Evolutionary conservation across 169 alveolate genomes (phyloP).

Genomic region (Plasmodium sp.): DNA sequence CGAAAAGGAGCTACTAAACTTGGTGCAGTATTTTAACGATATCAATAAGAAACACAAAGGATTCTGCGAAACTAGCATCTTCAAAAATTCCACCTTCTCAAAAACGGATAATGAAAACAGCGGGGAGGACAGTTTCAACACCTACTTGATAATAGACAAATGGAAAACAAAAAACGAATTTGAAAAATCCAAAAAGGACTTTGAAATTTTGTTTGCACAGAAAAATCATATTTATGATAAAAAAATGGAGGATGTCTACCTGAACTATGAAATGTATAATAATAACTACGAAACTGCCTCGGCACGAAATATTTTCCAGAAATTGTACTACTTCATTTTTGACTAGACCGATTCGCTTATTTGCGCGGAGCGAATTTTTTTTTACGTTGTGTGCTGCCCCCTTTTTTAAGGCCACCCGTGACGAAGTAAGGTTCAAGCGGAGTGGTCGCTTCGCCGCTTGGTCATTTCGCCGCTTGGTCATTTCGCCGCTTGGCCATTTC

Average conservation of each 20-base stretch:
- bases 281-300: slow-evolving; percentile 59
- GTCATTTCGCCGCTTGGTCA: background rate
- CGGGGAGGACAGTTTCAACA: slow-evolving; percentile 47
- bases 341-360: background rate
- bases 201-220: slow-evolving; percentile 34
- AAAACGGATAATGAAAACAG: slow-evolving; percentile 2
- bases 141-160: slow-evolving; percentile 55
- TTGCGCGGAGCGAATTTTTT: background rate
- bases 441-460: background rate
- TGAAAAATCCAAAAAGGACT: slow-evolving; percentile 57
- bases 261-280: slow-evolving; percentile 34
- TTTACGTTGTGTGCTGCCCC: background rate
- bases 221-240: slow-evolving; percentile 47
- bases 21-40: slow-evolving; percentile 20
- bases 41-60: slow-evolving; percentile 49
- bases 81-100: slow-evolving; percentile 56
- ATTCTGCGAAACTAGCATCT: slow-evolving; percentile 59
- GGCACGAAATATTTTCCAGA: slow-evolving; percentile 44
- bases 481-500: too few species aligned
- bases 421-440: background rate
- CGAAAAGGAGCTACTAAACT: slow-evolving; percentile 43
- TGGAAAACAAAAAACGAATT: slow-evolving; percentile 57
- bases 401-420: background rate
- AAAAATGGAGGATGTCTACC: slow-evolving; percentile 48
- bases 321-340: slow-evolving; percentile 13